Evolutionary conservation across 2,329 filamentous ascomycete species (phyloP), one percentile per base, ranked within the genome.

Genomic region (Cordyceps javanica): DNA sequence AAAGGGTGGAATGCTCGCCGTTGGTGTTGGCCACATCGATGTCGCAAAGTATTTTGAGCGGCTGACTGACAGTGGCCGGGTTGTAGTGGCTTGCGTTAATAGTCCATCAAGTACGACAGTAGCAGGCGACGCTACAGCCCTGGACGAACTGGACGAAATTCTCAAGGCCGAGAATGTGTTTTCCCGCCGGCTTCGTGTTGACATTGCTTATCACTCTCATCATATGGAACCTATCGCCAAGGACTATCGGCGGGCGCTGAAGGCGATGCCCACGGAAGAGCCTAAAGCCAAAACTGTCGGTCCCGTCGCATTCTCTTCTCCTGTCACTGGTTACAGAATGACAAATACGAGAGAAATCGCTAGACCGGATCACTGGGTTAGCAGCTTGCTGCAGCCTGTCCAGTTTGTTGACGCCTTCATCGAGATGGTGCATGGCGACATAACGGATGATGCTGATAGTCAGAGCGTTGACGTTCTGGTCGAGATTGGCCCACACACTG

Each of bases 51-150:
- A n/a, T n/a, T n/a, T n/a, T n/a, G n/a, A n/a, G n/a, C n/a, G n/a
- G n/a, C n/a, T n/a, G n/a, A n/a, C n/a, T n/a, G n/a, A n/a, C 30
- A 32, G 6, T 32, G 16, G 56, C 52, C 50, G 8, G 23, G 9
- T 10, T 9, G 48, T 36, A 14, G 26, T 57, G 14, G 59, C 59
- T 5, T 62, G 59, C 34, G 46, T 49, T 23, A 62, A 62, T 50
- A 61, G 59, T 32, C 60, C 61, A 2, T 41, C 16, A 28, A 61
- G 57, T 16, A 5, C 61, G 9, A 62, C 61, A 3, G 5, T 62
- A 0, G 59, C 61, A 14, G 61, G 61, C 5, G 8, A 30, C 7
- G n/a, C n/a, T n/a, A n/a, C n/a, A n/a, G n/a, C n/a, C n/a, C n/a
- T n/a, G n/a, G n/a, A n/a, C n/a, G n/a, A n/a, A n/a, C n/a, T n/a